Percentiles rank a stretch among this genome's conserved stretches.
These are phyloP conservation scores for Guillardia theta DNA, from an alignment of 78 protist species.

Conservation along the genomic window DNA sequence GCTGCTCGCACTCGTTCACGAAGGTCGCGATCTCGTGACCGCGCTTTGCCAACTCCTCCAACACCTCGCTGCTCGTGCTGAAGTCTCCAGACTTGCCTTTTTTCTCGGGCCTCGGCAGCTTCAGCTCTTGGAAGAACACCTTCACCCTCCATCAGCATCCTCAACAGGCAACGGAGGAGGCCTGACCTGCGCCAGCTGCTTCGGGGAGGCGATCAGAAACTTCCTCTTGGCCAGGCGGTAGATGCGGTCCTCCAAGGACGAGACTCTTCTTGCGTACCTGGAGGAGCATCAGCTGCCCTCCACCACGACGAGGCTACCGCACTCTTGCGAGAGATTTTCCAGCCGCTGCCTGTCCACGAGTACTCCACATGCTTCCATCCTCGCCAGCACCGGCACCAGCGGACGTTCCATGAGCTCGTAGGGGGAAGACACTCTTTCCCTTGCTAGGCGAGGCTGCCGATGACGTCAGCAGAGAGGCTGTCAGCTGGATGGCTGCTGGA, in stretches of 20 bases:
- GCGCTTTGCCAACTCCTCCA: neutral
- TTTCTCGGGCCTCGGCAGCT: neutral
- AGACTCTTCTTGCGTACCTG: neutral
- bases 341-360: neutral
- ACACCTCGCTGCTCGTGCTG: neutral
- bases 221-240: neutral
- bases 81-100: neutral
- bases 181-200: neutral
- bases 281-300: too few relatives aligned
- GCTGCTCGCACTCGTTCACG: neutral
- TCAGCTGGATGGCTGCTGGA: too few relatives aligned
- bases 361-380: neutral
- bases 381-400: conserved; percentile 18
- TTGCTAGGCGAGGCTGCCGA: neutral
- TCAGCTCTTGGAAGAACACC: neutral
- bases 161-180: neutral
- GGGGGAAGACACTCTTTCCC: neutral
- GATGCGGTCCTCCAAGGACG: neutral
- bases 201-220: neutral
- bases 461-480: too few relatives aligned
- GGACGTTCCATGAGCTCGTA: conserved; percentile 1
- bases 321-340: neutral
- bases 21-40: neutral
- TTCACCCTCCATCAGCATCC: neutral
- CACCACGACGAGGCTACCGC: too few relatives aligned